These are phyloP conservation scores for Zygotorulaspora sp. DNA, from an alignment of 805 yeast species.

Conservation along the genomic window DNA sequence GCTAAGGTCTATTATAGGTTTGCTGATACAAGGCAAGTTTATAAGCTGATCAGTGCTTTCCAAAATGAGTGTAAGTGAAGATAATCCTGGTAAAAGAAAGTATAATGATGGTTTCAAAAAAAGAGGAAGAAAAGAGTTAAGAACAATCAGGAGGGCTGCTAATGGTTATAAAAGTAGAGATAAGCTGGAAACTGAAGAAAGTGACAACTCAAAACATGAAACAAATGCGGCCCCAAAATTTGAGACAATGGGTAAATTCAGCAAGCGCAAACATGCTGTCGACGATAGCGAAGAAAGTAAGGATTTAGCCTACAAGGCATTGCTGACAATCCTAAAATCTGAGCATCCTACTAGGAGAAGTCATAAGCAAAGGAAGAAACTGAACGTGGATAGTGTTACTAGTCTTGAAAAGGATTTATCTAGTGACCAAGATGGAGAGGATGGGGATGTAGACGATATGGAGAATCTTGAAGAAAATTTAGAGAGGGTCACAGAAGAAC, in stretches of 20 bases:
- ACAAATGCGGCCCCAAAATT: conserved; percentile 17
- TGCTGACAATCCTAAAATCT: conserved; percentile 54
- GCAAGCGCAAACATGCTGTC: conserved; percentile 10
- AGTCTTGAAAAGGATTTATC: conserved; percentile 13
- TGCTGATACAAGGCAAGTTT: no score
- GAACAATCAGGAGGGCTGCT: conserved; percentile 53
- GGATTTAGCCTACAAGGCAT: conserved; percentile 59
- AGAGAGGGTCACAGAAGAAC: conserved; percentile 13
- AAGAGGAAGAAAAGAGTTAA: conserved; percentile 56
- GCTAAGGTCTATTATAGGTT: no score
- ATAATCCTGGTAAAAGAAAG: no score
- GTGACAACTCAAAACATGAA: conserved; percentile 18
- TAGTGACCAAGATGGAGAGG: conserved; percentile 28
- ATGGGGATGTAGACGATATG: conserved; percentile 22
- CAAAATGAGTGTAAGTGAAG: no score
- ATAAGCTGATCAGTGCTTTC: no score
- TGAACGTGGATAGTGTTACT: conserved; percentile 6
- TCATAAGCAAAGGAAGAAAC: conserved; percentile 14
- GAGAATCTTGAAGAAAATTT: conserved; percentile 31
- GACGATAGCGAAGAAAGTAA: conserved; percentile 25
- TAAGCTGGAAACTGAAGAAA: conserved; percentile 31
- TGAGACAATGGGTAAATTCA: conserved; percentile 14
- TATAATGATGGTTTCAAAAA: conserved; percentile 28
- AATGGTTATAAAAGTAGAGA: conserved; percentile 12
- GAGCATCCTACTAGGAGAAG: conserved; percentile 37